Base-by-base conservation (phyloP, 1,284 basidiomycete genomes). In the Microbotryum scabiosae region DNA sequence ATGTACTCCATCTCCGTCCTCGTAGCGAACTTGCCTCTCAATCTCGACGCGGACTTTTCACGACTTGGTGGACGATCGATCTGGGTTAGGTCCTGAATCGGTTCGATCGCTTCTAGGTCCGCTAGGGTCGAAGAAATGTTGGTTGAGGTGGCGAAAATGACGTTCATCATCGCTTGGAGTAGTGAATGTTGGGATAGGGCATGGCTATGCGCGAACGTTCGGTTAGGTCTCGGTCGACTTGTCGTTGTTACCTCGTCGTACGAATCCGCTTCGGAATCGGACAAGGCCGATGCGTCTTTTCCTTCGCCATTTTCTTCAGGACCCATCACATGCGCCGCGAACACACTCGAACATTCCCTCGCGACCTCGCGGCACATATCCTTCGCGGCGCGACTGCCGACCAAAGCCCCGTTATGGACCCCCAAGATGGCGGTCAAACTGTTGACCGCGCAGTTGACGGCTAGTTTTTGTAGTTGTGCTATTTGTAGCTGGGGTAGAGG, bases 381-480 rank as follows among this genome's bases (percentile, higher is more conserved):
- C 26, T 67, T 54, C 0, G 75, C 72, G 16, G 69, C 54, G 32
- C 61, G 61, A 18, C 69, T 69, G 23, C 71, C 72, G 57, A 72
- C 70, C n/a, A 78, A 74, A 1, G 85, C 82, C 21, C 90, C 91
- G 71, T 96, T 97, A 58, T 82, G 80, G 70, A 90, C 87, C 51
- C 84, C 82, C 62, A 90, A 78, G 20, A 97, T 75, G 0, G 90
- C 88, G 0, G 91, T 90, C 65, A 97, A 79, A 0, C 93, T 85
- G 72, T 97, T 94, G 76, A 97, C 83, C 71, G 85, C 82, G 16
- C 85, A 80, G 74, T 96, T 93, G 66, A 90, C 82, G 41, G 87
- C 88, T 56, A 97, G 78, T 76, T 94, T 96, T 65, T 84, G 83
- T 36, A 88, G 82, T 75, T 92, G 82, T 7, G 81, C 78, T 36